These are phyloP conservation scores for Neoboletus brunneissimus DNA, from an alignment of 768 basidiomycete species.

Conservation along the genomic window DNA sequence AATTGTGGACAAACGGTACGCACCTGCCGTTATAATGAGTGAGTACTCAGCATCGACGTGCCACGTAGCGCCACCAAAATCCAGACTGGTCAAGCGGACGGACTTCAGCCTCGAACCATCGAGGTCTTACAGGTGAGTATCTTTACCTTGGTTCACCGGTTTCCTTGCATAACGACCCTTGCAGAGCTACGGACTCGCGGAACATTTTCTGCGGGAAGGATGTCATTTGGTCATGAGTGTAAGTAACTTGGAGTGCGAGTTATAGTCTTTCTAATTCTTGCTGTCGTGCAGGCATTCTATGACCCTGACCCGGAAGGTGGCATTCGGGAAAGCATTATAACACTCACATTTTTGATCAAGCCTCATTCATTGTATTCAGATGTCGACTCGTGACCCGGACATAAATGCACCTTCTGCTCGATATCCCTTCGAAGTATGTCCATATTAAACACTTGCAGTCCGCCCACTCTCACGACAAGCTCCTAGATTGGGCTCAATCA, in stretches of 20 bases:
- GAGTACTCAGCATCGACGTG: neutral
- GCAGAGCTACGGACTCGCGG: slow-evolving; percentile 74
- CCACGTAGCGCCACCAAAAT: slow-evolving; percentile 14
- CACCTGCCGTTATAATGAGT: neutral
- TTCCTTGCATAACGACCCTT: neutral
- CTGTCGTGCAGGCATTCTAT: slow-evolving; percentile 60
- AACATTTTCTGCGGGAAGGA: slow-evolving; percentile 56
- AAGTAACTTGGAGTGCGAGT: slow-evolving; percentile 21
- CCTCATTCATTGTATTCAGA: slow-evolving; percentile 34
- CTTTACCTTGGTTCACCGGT: neutral
- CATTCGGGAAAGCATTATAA: slow-evolving; percentile 45
- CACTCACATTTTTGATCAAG: neutral
- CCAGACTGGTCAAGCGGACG: slow-evolving; percentile 28
- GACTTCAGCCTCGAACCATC: slow-evolving; percentile 25
- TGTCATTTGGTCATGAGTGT: slow-evolving; percentile 68
- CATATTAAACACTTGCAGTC: neutral
- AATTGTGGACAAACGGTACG: slow-evolving; percentile 41
- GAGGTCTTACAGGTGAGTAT: slow-evolving; percentile 46
- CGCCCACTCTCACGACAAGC: neutral
- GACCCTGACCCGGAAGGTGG: slow-evolving; percentile 60
- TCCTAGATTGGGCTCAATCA: slow-evolving; percentile 32
- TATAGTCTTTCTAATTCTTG: neutral
- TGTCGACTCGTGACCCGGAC: slow-evolving; percentile 59
- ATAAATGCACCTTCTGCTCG: slow-evolving; percentile 58
- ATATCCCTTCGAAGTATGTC: slow-evolving; percentile 64